Evolutionary conservation across 768 basidiomycete genomes (phyloP).

Genomic region (Lactifluus rugatus): DNA sequence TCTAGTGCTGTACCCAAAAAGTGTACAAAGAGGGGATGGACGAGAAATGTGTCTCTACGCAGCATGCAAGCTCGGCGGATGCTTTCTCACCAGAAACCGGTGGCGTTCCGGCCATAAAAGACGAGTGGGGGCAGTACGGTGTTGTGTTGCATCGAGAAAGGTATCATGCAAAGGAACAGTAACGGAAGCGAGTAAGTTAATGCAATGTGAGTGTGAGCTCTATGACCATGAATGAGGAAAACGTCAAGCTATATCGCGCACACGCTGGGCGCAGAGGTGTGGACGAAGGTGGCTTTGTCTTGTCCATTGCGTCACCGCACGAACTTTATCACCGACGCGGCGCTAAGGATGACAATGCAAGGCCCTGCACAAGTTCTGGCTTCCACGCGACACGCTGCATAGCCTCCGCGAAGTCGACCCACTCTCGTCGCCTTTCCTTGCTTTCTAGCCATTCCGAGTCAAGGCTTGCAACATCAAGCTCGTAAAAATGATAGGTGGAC

Average conservation of each 20-base stretch:
- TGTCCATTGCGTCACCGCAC: background rate
- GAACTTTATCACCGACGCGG: constrained; percentile 35
- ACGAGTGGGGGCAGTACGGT: constrained; percentile 6
- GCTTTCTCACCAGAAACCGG: background rate
- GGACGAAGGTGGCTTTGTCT: background rate
- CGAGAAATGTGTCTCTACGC: constrained; percentile 4
- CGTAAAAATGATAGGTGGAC: constrained; percentile 84
- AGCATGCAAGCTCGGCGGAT: background rate
- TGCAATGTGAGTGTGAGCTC: constrained; percentile 14
- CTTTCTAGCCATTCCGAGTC: constrained; percentile 77
- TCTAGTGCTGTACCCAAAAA: background rate
- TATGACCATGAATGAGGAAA: constrained; percentile 8
- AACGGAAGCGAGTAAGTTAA: constrained; percentile 18
- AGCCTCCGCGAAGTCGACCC: constrained; percentile 84
- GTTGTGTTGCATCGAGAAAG: constrained; percentile 10
- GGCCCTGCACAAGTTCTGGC: constrained; percentile 68
- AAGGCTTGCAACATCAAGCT: constrained; percentile 69
- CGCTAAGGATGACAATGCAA: constrained; percentile 62
- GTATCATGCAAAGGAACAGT: constrained; percentile 18
- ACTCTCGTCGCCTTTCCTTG: constrained; percentile 71
- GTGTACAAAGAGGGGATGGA: constrained; percentile 11
- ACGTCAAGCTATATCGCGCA: background rate
- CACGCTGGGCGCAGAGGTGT: background rate
- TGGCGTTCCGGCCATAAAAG: background rate
- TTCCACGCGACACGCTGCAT: constrained; percentile 71